Conservation (phyloP, 306 rosid genomes). For the Quercus gilva region DNA sequence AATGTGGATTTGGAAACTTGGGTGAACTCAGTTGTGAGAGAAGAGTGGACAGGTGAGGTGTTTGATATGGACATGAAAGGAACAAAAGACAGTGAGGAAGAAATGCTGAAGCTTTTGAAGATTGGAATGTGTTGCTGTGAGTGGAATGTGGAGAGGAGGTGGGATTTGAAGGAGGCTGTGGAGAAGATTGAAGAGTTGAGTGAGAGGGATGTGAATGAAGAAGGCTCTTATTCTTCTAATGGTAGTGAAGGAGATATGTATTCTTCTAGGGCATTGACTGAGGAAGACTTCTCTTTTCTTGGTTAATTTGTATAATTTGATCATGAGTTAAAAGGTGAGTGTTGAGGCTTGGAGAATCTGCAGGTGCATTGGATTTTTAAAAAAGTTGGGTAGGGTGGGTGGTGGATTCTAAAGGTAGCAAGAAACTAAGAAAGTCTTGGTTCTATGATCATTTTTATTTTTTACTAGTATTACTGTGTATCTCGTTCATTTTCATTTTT, state of each 20-base stretch:
- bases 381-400: not conserved
- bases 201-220: constrained; percentile 45
- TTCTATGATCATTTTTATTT: too few species aligned
- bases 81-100: constrained; percentile 43
- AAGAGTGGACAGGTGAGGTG: constrained; percentile 75
- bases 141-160: constrained; percentile 40
- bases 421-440: too few species aligned
- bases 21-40: constrained; percentile 66
- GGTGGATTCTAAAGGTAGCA: not conserved
- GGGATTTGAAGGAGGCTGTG: constrained; percentile 59
- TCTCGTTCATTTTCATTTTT: too few species aligned
- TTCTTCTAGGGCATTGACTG: constrained; percentile 42
- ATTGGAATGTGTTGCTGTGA: constrained; percentile 75
- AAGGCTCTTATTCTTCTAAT: constrained; percentile 35
- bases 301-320: not conserved
- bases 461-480: too few species aligned
- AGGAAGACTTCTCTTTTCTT: constrained; percentile 54
- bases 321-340: not conserved
- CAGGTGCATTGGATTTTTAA: not conserved
- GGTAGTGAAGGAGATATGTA: constrained; percentile 40
- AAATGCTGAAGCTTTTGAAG: constrained; percentile 66
- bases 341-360: not conserved
- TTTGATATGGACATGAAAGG: constrained; percentile 52
- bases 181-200: constrained; percentile 55
- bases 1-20: constrained; percentile 55